Percentiles rank a stretch among this genome's conserved stretches.
phyloP scores from a whole-genome alignment of 306 rosid species.

The Hippophae rhamnoides region DNA sequence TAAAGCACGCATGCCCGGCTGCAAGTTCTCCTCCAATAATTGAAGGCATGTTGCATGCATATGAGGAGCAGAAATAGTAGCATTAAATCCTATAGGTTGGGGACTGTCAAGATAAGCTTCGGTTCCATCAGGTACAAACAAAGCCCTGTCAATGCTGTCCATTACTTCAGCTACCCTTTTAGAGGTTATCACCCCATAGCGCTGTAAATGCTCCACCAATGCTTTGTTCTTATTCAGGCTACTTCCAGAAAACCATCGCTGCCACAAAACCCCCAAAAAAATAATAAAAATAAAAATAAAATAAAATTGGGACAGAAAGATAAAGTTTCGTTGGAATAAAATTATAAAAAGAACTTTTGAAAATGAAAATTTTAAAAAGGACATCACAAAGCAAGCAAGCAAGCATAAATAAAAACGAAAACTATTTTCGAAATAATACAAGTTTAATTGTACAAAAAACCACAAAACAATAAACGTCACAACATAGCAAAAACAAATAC shows the following conservation, averaged over 20 bases:
- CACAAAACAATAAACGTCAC: background rate
- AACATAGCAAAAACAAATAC: background rate
- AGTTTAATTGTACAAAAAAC: background rate
- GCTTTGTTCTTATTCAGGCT: constrained; percentile 49
- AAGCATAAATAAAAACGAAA: background rate
- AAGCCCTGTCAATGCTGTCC: constrained; percentile 70
- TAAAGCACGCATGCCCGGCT: constrained; percentile 81
- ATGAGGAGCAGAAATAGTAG: constrained; percentile 95
- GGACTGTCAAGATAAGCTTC: constrained; percentile 78
- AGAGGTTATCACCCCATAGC: constrained; percentile 57
- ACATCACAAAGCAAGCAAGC: background rate
- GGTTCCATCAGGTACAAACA: constrained; percentile 58
- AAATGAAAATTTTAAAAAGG: background rate
- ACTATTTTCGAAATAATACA: background rate
- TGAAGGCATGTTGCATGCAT: constrained; percentile 96
- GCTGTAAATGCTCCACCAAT: constrained; percentile 70
- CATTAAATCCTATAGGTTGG: constrained; percentile 76
- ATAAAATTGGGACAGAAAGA: background rate
- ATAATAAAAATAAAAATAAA: background rate
- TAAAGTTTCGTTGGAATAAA: background rate
- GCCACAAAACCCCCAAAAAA: constrained; percentile 10
- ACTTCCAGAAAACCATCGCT: constrained; percentile 62
- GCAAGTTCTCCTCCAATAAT: constrained; percentile 69
- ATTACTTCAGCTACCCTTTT: constrained; percentile 58
- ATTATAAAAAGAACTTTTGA: background rate